Percentiles rank a stretch among this genome's conserved stretches.
Conservation (phyloP, 768 basidiomycete genomes). For the Tricholoma hemisulphureum region DNA sequence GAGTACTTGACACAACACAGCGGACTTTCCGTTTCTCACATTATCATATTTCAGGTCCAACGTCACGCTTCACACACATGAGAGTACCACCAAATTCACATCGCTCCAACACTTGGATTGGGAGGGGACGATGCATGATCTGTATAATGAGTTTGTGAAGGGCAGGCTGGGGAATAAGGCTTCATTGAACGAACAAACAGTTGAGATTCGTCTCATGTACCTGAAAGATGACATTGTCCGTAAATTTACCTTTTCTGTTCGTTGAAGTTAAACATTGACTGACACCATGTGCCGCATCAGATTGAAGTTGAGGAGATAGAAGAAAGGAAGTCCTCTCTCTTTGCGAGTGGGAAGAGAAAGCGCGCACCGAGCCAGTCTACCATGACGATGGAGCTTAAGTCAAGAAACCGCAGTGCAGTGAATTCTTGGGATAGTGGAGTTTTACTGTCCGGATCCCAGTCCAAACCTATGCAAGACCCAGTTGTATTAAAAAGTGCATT, state of each 20-base stretch:
- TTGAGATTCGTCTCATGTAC: neutral
- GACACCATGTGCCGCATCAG: neutral
- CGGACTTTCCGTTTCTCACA: neutral
- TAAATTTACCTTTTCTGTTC: too few relatives aligned
- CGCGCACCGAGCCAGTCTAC: neutral
- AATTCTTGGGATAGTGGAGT: neutral
- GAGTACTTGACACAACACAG: neutral
- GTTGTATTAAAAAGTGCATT: conserved; percentile 1
- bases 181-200: too few relatives aligned
- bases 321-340: neutral
- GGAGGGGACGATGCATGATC: neutral
- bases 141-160: neutral
- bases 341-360: neutral
- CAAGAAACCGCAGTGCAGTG: neutral
- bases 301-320: neutral
- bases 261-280: too few relatives aligned
- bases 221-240: neutral
- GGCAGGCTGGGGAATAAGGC: too few relatives aligned
- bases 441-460: neutral
- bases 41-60: neutral
- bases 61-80: neutral
- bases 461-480: neutral
- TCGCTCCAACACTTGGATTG: neutral
- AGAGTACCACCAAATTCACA: neutral
- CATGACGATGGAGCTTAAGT: neutral